Evolutionary conservation across 2,329 filamentous ascomycete genomes (phyloP).

Genomic region (Hirsutella thompsonii): DNA sequence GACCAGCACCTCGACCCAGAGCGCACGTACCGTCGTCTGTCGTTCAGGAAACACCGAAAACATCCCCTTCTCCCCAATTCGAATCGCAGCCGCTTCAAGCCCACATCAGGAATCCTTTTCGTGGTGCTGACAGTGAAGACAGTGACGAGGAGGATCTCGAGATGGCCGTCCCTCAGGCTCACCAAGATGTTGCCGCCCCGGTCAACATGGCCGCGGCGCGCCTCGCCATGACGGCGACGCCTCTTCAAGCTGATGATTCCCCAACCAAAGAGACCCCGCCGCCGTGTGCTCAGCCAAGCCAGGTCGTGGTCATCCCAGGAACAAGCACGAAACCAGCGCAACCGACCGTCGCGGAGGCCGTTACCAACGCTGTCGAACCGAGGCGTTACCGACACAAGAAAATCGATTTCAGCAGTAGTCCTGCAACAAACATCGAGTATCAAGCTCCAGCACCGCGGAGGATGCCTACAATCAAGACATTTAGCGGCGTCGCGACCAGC

Average conservation of each 20-base stretch:
- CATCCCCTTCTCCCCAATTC: constrained; percentile 2
- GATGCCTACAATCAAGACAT: constrained; percentile 12
- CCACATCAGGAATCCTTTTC: not conserved
- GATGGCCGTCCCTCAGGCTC: constrained; percentile 18
- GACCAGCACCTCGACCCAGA: not conserved
- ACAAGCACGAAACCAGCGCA: constrained; percentile 4
- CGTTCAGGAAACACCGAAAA: constrained; percentile 12
- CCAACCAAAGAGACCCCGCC: constrained; percentile 14
- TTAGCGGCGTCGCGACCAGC: constrained; percentile 9
- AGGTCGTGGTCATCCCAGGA: constrained; percentile 9
- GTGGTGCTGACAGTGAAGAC: constrained; percentile 4
- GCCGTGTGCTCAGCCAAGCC: constrained; percentile 18
- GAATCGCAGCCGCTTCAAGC: constrained; percentile 2
- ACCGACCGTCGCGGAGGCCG: not conserved
- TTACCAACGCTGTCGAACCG: constrained; percentile 1
- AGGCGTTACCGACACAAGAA: constrained; percentile 12
- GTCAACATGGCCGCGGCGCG: constrained; percentile 14
- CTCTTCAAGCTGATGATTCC: not conserved
- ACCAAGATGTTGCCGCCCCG: constrained; percentile 6
- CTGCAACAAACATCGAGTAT: constrained; percentile 3
- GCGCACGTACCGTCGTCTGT: constrained; percentile 9
- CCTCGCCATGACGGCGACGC: constrained; percentile 6
- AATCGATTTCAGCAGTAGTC: constrained; percentile 10
- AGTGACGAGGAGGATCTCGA: constrained; percentile 23
- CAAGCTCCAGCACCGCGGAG: constrained; percentile 5